These are phyloP conservation scores for Periconia digitata DNA, from an alignment of 2,329 filamentous ascomycete genomes.

Conservation along the genomic window DNA sequence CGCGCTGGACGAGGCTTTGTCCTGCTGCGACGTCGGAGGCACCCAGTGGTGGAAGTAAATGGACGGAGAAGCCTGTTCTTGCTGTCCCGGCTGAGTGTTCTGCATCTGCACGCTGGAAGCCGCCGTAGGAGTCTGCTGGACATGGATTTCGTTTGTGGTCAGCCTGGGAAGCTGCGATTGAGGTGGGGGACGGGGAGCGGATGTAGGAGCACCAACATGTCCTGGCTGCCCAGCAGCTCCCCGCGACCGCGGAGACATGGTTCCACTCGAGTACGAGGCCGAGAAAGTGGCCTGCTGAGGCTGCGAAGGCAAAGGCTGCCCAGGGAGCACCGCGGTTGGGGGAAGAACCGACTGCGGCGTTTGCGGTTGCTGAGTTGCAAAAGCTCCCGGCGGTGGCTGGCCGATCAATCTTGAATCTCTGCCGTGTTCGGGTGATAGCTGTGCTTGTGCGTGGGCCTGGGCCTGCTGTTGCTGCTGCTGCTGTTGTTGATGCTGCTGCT, in stretches of 20 bases:
- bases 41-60: slow-evolving; percentile 95
- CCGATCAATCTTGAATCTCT: slow-evolving; percentile 48
- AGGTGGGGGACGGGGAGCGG: slow-evolving; percentile 46
- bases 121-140: slow-evolving; percentile 50
- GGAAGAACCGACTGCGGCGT: slow-evolving; percentile 34
- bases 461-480: slow-evolving; percentile 44
- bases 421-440: slow-evolving; percentile 45
- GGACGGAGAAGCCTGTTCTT: slow-evolving; percentile 67
- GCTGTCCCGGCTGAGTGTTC: slow-evolving; percentile 57
- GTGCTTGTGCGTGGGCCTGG: slow-evolving; percentile 44
- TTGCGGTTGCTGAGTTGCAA: slow-evolving; percentile 33
- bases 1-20: slow-evolving; percentile 52
- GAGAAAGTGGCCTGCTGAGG: slow-evolving; percentile 45
- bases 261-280: slow-evolving; percentile 33
- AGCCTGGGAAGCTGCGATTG: slow-evolving; percentile 53
- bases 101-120: slow-evolving; percentile 45
- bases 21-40: slow-evolving; percentile 69
- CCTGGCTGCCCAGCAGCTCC: slow-evolving; percentile 23
- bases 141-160: slow-evolving; percentile 55
- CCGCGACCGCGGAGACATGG: slow-evolving; percentile 38
- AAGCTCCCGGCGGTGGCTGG: slow-evolving; percentile 36
- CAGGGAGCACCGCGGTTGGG: slow-evolving; percentile 38
- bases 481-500: slow-evolving; percentile 48
- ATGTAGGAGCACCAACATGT: slow-evolving; percentile 39
- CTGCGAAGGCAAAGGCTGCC: slow-evolving; percentile 41